Evolutionary conservation across 1,284 basidiomycete species (phyloP).

Genomic region (Ustilago shanxiensis): DNA sequence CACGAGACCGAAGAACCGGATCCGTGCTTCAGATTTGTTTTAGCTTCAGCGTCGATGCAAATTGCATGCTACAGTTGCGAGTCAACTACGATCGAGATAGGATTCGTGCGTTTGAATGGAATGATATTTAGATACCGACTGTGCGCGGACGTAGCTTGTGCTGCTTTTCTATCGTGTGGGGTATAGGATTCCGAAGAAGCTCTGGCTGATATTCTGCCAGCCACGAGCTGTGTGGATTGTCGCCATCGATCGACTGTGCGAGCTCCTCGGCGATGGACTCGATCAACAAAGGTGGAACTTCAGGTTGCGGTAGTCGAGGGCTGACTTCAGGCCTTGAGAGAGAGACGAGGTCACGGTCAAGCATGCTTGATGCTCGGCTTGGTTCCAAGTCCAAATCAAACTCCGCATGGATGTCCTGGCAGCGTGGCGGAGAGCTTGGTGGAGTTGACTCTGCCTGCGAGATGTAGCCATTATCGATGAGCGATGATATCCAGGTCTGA

Average conservation of each 20-base stretch:
- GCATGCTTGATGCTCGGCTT: conserved; percentile 31
- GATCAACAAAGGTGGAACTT: conserved; percentile 5
- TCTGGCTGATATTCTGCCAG: neutral
- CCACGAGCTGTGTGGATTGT: neutral
- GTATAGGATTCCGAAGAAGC: neutral
- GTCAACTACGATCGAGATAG: too few species aligned
- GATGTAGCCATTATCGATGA: conserved; percentile 28
- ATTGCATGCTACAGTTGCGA: too few species aligned
- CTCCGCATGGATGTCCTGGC: neutral
- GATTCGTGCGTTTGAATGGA: neutral
- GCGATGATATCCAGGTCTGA: conserved; percentile 11
- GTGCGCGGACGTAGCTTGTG: neutral
- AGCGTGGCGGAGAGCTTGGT: neutral
- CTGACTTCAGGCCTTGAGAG: neutral
- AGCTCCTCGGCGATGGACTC: conserved; percentile 6
- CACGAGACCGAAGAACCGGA: conserved; percentile 15
- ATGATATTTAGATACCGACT: neutral
- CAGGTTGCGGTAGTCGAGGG: neutral
- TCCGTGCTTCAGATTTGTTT: conserved; percentile 38
- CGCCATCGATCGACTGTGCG: neutral
- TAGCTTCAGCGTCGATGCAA: too few species aligned
- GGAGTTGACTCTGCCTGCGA: neutral
- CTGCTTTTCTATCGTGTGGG: neutral
- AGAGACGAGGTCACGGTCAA: conserved; percentile 12
- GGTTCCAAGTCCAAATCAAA: conserved; percentile 17